These are phyloP conservation scores for Fusarium temperatum DNA, from an alignment of 2,329 filamentous ascomycete species.

Conservation along the genomic window DNA sequence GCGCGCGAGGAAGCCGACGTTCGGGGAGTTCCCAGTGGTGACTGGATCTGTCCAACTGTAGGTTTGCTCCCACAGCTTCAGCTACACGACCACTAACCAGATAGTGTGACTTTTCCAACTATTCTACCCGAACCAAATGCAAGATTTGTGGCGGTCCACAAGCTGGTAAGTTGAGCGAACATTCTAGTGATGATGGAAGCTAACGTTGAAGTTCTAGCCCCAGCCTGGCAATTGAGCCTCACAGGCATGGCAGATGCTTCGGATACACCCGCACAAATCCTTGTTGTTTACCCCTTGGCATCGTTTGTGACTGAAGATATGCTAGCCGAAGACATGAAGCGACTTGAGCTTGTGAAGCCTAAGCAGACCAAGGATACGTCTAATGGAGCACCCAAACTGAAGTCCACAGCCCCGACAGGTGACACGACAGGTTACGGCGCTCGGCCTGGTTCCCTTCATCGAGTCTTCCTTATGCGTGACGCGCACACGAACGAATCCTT, in stretches of 20 bases:
- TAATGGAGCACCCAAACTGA: slow-evolving; percentile 62
- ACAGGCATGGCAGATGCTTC: slow-evolving; percentile 61
- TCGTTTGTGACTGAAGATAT: slow-evolving; percentile 76
- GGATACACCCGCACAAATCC: slow-evolving; percentile 74
- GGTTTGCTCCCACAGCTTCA: background rate
- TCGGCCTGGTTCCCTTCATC: slow-evolving; percentile 75
- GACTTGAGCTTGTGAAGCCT: slow-evolving; percentile 72
- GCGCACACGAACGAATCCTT: slow-evolving; percentile 75
- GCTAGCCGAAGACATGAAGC: slow-evolving; percentile 76
- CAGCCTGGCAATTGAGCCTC: slow-evolving; percentile 49
- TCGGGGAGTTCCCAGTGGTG: slow-evolving; percentile 29
- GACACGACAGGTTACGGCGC: slow-evolving; percentile 73
- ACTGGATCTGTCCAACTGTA: slow-evolving; percentile 51
- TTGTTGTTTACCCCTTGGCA: slow-evolving; percentile 78
- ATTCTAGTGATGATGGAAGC: background rate
- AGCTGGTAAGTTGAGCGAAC: slow-evolving; percentile 39
- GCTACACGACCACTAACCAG: slow-evolving; percentile 22
- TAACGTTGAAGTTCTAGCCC: slow-evolving; percentile 24
- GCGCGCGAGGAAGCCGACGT: slow-evolving; percentile 44
- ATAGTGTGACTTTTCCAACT: slow-evolving; percentile 54
- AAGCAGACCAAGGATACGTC: slow-evolving; percentile 56
- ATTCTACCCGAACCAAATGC: slow-evolving; percentile 49
- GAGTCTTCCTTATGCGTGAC: slow-evolving; percentile 81
- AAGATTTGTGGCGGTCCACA: slow-evolving; percentile 50
- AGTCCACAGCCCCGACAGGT: slow-evolving; percentile 65